Evolutionary conservation across 768 basidiomycete genomes (phyloP).

Genomic region (Scleroderma bovista): DNA sequence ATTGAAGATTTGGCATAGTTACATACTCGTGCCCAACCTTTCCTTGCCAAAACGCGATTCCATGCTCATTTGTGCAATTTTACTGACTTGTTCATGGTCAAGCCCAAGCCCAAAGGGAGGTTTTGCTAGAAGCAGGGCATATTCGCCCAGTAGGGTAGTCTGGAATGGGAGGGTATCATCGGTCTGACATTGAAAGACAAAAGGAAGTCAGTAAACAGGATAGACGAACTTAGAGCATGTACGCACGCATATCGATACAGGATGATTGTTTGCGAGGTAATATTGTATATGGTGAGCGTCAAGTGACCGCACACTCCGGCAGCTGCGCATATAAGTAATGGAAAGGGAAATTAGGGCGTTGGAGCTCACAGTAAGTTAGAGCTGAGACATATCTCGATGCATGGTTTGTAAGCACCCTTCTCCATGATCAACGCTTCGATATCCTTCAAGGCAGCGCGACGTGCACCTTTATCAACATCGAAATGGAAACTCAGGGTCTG

Average conservation of each 20-base stretch:
- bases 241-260: constrained; percentile 68
- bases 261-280: constrained; percentile 59
- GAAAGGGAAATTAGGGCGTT: not conserved
- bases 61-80: constrained; percentile 60
- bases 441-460: constrained; percentile 18
- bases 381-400: constrained; percentile 76
- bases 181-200: constrained; percentile 42
- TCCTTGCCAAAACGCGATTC: constrained; percentile 20
- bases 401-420: constrained; percentile 38
- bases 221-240: constrained; percentile 19
- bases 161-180: constrained; percentile 79
- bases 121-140: constrained; percentile 69
- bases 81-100: constrained; percentile 47
- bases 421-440: constrained; percentile 11
- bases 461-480: constrained; percentile 14
- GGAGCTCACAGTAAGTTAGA: constrained; percentile 66
- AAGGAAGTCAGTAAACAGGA: not conserved
- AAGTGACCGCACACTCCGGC: constrained; percentile 60
- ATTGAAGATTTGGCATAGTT: not conserved
- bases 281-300: constrained; percentile 70
- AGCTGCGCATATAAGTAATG: constrained; percentile 32
- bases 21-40: not conserved
- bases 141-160: constrained; percentile 70
- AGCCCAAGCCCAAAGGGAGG: constrained; percentile 72
- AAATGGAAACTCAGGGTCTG: not conserved